Evolutionary conservation across 352 stramenopile genomes (phyloP).

Genomic region (Globisporangium rhizosaccharum): DNA sequence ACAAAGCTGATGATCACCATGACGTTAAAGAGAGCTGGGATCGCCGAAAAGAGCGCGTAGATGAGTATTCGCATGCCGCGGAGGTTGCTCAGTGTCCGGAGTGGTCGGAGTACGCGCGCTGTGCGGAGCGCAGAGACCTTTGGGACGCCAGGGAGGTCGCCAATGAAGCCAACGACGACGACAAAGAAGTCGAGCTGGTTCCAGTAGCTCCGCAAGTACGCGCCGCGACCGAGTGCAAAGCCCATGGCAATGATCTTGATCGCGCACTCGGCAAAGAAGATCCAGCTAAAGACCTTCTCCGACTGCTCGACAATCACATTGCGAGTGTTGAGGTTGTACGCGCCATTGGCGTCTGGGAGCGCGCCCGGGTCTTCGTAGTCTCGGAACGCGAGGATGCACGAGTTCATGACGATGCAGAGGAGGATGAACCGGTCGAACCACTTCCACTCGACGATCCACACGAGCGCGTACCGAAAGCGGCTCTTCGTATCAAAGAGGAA

Average conservation of each 20-base stretch:
- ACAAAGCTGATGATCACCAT: constrained; percentile 60
- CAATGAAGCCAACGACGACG: constrained; percentile 43
- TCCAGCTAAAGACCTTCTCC: constrained; percentile 36
- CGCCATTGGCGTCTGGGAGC: constrained; percentile 23
- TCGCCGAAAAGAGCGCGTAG: constrained; percentile 42
- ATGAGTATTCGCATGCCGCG: constrained; percentile 46
- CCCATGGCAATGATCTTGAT: constrained; percentile 84
- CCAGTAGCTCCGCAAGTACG: constrained; percentile 71
- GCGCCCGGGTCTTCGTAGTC: constrained; percentile 41
- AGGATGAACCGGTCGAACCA: constrained; percentile 81
- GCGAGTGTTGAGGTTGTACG: constrained; percentile 16
- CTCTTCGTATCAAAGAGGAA: constrained; percentile 32
- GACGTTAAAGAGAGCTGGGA: constrained; percentile 61
- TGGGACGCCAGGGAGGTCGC: constrained; percentile 30
- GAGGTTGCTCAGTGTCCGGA: constrained; percentile 53
- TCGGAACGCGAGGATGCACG: constrained; percentile 50
- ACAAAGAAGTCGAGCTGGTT: constrained; percentile 87
- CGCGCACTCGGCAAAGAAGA: constrained; percentile 70
- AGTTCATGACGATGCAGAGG: constrained; percentile 60
- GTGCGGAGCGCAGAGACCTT: constrained; percentile 32
- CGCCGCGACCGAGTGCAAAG: constrained; percentile 41
- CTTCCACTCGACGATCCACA: constrained; percentile 49
- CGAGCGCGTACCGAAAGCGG: constrained; percentile 26
- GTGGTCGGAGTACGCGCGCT: constrained; percentile 45
- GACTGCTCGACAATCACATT: constrained; percentile 37